These are phyloP conservation scores for Annulohypoxylon truncatum DNA, from an alignment of 2,329 filamentous ascomycete genomes.

Conservation along the genomic window DNA sequence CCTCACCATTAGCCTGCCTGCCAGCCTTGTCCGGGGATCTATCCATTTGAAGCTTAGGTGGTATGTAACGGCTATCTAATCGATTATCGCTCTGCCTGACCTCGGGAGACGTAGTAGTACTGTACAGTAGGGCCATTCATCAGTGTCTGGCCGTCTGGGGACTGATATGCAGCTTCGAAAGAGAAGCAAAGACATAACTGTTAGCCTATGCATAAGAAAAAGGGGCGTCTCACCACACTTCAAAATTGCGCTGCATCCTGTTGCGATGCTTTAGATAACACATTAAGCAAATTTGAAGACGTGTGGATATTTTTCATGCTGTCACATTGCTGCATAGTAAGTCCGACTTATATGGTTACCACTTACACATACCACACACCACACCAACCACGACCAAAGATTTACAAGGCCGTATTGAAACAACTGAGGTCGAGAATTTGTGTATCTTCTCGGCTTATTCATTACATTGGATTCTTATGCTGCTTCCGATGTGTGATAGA, in stretches of 20 bases:
- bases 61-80: conserved; percentile 28
- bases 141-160: too few species aligned
- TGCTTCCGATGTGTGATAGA: not conserved
- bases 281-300: conserved; percentile 1
- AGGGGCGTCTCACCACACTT: not conserved
- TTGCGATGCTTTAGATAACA: not conserved
- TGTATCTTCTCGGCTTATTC: not conserved
- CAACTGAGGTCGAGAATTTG: not conserved
- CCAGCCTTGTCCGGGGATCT: conserved; percentile 29
- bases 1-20: conserved; percentile 25
- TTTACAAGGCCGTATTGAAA: not conserved
- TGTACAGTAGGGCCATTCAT: not conserved
- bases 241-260: not conserved
- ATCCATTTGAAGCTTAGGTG: not conserved
- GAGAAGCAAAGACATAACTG: not conserved
- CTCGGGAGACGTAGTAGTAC: not conserved
- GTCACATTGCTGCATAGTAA: conserved; percentile 18
- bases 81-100: conserved; percentile 8
- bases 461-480: not conserved
- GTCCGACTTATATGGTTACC: not conserved
- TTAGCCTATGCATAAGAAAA: not conserved
- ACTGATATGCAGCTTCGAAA: not conserved
- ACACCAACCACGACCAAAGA: not conserved
- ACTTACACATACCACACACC: not conserved
- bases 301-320: conserved; percentile 10